These are phyloP conservation scores for Paraurostyla sp. DNA, from an alignment of 73 alveolate species.

Conservation along the genomic window DNA sequence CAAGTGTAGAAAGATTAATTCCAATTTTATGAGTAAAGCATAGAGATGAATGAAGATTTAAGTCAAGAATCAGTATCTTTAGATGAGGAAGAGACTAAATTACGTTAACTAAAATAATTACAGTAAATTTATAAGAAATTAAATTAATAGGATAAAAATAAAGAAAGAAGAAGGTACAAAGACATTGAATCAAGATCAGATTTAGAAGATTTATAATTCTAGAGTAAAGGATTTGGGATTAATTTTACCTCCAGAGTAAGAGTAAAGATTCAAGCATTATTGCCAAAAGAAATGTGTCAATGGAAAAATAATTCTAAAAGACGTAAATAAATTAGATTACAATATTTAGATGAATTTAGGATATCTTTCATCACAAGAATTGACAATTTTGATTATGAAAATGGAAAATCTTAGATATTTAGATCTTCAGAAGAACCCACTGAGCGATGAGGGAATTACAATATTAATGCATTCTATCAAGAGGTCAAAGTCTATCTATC, in stretches of 20 bases:
- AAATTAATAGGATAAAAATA: not conserved
- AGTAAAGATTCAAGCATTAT: constrained; percentile 6
- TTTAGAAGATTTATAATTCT: not conserved
- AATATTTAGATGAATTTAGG: constrained; percentile 44
- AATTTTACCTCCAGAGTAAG: constrained; percentile 23
- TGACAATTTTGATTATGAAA: not conserved
- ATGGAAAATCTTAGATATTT: not conserved
- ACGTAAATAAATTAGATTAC: not conserved
- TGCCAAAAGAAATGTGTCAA: constrained; percentile 5
- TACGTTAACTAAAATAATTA: not conserved
- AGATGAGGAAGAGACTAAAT: not conserved
- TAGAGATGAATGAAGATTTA: not conserved
- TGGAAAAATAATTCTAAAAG: constrained; percentile 45
- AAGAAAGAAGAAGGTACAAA: not conserved
- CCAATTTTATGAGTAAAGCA: not conserved
- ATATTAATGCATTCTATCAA: constrained; percentile 66
- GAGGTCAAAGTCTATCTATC: constrained; percentile 47
- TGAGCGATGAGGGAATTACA: constrained; percentile 72
- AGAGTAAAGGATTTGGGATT: constrained; percentile 28
- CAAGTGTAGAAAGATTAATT: not conserved
- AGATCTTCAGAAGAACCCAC: constrained; percentile 62
- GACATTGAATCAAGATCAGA: not conserved
- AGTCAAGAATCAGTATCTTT: not conserved
- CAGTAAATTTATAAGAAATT: not conserved
- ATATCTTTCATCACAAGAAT: not conserved